A percentile compares a stretch with the other conserved stretches of the same genome.
Conservation (phyloP, 129 eudicot species). For the Flaveria brownii region DNA sequence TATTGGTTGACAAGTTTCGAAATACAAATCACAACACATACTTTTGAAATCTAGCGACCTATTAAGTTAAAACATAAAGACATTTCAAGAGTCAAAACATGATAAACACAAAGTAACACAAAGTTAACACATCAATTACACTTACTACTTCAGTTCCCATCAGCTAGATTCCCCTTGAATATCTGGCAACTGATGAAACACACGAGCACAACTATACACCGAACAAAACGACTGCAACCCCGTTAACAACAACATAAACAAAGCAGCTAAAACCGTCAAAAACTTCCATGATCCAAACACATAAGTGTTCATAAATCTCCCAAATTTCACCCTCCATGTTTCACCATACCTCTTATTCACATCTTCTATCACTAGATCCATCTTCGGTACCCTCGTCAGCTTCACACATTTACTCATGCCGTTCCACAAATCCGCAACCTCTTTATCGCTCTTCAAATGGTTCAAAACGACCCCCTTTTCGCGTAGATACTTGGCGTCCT, state of each 20-base stretch:
- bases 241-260: constrained; percentile 46
- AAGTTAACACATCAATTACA: not conserved
- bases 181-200: constrained; percentile 17
- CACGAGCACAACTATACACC: constrained; percentile 30
- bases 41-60: not conserved
- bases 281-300: constrained; percentile 56
- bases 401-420: constrained; percentile 68
- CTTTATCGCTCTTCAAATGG: constrained; percentile 65
- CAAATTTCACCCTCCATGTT: constrained; percentile 49
- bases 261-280: constrained; percentile 50
- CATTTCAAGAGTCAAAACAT: not conserved
- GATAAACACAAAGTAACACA: not conserved
- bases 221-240: constrained; percentile 49
- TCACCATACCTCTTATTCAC: constrained; percentile 50
- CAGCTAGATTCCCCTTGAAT: not conserved
- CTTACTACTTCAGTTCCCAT: not conserved
- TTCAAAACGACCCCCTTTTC: constrained; percentile 51
- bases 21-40: not conserved
- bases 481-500: constrained; percentile 52
- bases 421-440: constrained; percentile 73
- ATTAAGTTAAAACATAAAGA: not conserved
- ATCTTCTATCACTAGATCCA: constrained; percentile 62
- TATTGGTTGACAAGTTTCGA: too few relatives aligned
- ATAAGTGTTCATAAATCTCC: constrained; percentile 41
- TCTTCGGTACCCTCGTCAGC: constrained; percentile 54